Conservation (phyloP, 1,284 basidiomycete genomes). For the Sutorius eximius region DNA sequence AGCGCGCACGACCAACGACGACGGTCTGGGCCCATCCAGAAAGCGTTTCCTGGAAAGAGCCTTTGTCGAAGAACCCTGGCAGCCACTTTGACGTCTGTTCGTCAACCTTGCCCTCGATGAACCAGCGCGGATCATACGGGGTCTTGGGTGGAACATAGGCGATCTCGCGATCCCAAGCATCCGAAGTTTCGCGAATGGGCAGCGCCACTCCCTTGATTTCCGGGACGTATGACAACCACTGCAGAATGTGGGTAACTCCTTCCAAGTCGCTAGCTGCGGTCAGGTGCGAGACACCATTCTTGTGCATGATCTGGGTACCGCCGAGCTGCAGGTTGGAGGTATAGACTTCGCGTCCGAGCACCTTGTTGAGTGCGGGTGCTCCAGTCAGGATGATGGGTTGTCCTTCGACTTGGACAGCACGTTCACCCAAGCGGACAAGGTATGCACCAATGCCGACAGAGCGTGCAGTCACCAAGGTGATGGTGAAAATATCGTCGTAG, state of each 20-base stretch:
- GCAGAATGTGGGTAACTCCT: conserved; percentile 88
- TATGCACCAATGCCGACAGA: conserved; percentile 99
- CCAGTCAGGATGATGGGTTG: conserved; percentile 99
- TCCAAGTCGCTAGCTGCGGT: conserved; percentile 94
- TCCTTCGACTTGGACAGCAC: conserved; percentile 98
- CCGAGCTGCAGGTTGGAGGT: conserved; percentile 98
- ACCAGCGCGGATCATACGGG: conserved; percentile 96
- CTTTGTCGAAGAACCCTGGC: conserved; percentile 95
- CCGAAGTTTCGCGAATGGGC: conserved; percentile 71
- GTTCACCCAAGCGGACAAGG: conserved; percentile 96
- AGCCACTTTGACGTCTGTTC: conserved; percentile 78
- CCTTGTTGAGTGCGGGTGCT: conserved; percentile 97
- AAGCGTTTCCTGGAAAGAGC: conserved; percentile 94
- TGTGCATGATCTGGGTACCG: conserved; percentile 99
- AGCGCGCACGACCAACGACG: conserved; percentile 91
- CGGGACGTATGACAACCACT: conserved; percentile 95
- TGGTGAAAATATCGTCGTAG: conserved; percentile 99
- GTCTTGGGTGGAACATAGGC: conserved; percentile 91
- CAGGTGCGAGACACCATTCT: conserved; percentile 98
- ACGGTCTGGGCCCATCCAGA: conserved; percentile 99
- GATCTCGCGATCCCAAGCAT: conserved; percentile 93
- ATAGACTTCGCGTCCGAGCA: conserved; percentile 98
- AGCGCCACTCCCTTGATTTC: conserved; percentile 76
- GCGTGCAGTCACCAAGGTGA: conserved; percentile 97
- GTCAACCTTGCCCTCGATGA: conserved; percentile 91